These are phyloP conservation scores for Sordariomycetes sp. DNA, from an alignment of 2,329 filamentous ascomycete species.

Conservation along the genomic window DNA sequence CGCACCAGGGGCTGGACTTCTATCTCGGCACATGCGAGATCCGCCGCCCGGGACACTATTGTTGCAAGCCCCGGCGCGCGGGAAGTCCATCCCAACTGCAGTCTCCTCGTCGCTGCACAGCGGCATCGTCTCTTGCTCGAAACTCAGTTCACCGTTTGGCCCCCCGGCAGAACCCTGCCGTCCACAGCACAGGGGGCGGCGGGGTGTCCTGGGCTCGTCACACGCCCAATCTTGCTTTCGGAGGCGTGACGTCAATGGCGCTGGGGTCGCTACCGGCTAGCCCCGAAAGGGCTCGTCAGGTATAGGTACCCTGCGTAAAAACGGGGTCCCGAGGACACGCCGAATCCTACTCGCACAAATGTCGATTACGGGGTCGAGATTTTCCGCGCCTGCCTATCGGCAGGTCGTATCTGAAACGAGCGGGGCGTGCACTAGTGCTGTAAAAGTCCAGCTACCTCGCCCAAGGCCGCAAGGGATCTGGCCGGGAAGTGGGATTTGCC, in stretches of 20 bases:
- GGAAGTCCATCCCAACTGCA: no score
- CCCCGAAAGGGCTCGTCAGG: neutral
- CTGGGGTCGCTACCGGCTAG: neutral
- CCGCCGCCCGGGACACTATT: no score
- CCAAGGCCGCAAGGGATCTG: neutral
- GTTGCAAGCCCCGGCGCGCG: no score
- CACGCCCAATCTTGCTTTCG: neutral
- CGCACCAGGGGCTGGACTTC: neutral
- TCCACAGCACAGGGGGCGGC: no score
- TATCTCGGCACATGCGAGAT: neutral
- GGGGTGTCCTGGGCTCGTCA: neutral
- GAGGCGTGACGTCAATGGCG: constrained; percentile 2
- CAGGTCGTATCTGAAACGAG: neutral
- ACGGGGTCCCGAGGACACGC: neutral
- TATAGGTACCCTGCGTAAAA: neutral
- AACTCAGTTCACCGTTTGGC: no score
- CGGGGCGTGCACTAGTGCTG: neutral
- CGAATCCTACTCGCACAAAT: neutral
- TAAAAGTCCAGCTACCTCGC: neutral
- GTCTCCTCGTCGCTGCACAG: no score
- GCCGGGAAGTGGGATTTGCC: neutral
- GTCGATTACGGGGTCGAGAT: neutral
- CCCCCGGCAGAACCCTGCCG: no score
- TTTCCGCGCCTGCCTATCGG: neutral
- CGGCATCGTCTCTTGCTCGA: no score